Evolutionary conservation across 2,329 filamentous ascomycete genomes (phyloP).

Genomic region (Aspergillus udagawae): DNA sequence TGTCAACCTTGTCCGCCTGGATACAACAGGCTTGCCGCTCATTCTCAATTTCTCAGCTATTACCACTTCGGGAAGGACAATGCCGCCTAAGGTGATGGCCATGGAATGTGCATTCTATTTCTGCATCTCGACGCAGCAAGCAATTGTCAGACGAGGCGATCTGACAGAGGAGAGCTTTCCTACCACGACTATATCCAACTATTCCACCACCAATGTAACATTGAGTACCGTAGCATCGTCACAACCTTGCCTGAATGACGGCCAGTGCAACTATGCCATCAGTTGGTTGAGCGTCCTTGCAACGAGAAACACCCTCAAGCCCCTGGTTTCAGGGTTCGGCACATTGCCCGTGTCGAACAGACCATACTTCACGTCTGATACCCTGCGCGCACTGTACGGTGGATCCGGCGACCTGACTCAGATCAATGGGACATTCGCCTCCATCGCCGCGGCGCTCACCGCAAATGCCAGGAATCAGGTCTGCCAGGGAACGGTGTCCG

Average conservation of each 20-base stretch:
- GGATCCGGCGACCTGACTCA: constrained; percentile 16
- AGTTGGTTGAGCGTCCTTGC: constrained; percentile 16
- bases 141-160: constrained; percentile 12
- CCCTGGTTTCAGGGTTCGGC: constrained; percentile 16
- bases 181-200: constrained; percentile 11
- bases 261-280: constrained; percentile 17
- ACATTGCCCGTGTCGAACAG: constrained; percentile 16
- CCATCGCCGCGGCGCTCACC: constrained; percentile 15
- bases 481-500: constrained; percentile 10
- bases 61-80: constrained; percentile 11
- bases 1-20: constrained; percentile 10
- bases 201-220: background rate
- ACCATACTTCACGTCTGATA: constrained; percentile 18
- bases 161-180: constrained; percentile 14
- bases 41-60: constrained; percentile 23
- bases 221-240: constrained; percentile 1
- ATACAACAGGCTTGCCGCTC: constrained; percentile 7
- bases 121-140: constrained; percentile 20
- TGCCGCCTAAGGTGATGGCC: constrained; percentile 13
- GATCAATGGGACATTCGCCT: constrained; percentile 14
- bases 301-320: constrained; percentile 15
- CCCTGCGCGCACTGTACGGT: constrained; percentile 19
- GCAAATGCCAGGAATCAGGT: constrained; percentile 18
- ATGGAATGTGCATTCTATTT: constrained; percentile 23
- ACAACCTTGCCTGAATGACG: constrained; percentile 10